phyloP scores from a whole-genome alignment of 1,284 basidiomycete species.

The Apiotrichum brassicae region DNA sequence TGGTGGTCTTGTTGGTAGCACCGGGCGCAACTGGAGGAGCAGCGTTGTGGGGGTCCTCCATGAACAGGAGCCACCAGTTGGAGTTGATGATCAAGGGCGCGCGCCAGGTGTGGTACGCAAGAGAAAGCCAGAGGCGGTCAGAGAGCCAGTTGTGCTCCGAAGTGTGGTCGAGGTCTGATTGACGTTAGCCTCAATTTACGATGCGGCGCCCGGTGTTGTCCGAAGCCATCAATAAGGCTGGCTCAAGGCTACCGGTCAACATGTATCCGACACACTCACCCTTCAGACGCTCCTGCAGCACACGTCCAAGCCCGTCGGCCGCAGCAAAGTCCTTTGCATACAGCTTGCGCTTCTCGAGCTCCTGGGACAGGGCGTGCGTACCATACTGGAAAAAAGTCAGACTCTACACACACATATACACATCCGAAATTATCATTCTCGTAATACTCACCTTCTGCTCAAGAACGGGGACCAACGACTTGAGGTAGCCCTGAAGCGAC shows the following conservation, averaged over 20 bases:
- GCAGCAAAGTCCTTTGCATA: conserved; percentile 64
- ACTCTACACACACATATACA: no score
- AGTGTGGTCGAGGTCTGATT: conserved; percentile 68
- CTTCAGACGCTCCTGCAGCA: conserved; percentile 71
- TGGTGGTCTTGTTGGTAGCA: conserved; percentile 8
- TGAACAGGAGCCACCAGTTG: conserved; percentile 95
- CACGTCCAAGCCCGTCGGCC: conserved; percentile 59
- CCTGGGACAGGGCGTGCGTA: conserved; percentile 54
- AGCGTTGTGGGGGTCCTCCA: conserved; percentile 51
- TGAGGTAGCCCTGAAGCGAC: conserved; percentile 73
- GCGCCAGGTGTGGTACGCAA: conserved; percentile 86
- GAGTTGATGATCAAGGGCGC: conserved; percentile 83
- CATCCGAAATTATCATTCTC: no score
- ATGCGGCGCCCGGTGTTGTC: no score
- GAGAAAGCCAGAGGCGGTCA: conserved; percentile 87
- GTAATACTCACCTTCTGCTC: conserved; percentile 58
- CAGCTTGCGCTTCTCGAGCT: conserved; percentile 57
- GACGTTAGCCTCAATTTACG: conserved; percentile 1
- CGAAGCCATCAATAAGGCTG: no score
- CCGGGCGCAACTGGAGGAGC: conserved; percentile 24
- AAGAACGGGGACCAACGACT: conserved; percentile 71
- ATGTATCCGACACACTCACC: no score
- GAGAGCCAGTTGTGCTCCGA: conserved; percentile 93
- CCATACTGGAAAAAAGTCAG: conserved; percentile 45
- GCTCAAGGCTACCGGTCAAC: no score